These are phyloP conservation scores for Cryptosporidium sp. DNA, from an alignment of 169 alveolate species.

Conservation along the genomic window DNA sequence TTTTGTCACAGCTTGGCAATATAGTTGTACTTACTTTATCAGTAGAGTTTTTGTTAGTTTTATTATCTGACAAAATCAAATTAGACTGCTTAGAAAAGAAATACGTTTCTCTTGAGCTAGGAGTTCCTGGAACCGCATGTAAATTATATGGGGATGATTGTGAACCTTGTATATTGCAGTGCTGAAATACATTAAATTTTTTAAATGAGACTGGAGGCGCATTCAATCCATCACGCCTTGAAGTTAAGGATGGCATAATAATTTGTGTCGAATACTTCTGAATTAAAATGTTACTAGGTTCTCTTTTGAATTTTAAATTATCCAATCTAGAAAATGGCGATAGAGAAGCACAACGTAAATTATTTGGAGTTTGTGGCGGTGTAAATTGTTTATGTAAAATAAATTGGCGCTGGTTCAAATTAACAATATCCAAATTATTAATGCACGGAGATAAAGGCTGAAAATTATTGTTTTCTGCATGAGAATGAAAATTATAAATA, in stretches of 20 bases:
- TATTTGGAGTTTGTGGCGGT: constrained; percentile 74
- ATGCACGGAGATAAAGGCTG: background rate
- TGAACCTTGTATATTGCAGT: background rate
- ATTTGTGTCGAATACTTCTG: constrained; percentile 6
- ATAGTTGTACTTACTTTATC: background rate
- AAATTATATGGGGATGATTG: constrained; percentile 39
- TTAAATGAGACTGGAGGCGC: constrained; percentile 45
- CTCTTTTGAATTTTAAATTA: constrained; percentile 24
- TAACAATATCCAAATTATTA: constrained; percentile 14
- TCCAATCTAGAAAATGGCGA: constrained; percentile 57
- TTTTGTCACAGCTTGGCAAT: background rate
- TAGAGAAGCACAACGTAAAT: constrained; percentile 58
- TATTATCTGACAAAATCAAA: background rate
- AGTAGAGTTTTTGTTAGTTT: background rate
- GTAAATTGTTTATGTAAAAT: constrained; percentile 48
- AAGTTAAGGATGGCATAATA: constrained; percentile 32
- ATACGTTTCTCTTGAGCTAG: background rate
- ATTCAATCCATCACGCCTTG: constrained; percentile 19
- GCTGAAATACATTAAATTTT: background rate
- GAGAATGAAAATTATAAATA: background rate
- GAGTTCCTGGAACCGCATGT: constrained; percentile 10
- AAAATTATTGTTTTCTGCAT: background rate
- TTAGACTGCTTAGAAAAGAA: background rate
- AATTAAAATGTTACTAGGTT: background rate
- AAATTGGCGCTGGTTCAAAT: constrained; percentile 54